These are phyloP conservation scores for Podosphaera leucotricha DNA, from an alignment of 2,329 filamentous ascomycete genomes.

Conservation along the genomic window DNA sequence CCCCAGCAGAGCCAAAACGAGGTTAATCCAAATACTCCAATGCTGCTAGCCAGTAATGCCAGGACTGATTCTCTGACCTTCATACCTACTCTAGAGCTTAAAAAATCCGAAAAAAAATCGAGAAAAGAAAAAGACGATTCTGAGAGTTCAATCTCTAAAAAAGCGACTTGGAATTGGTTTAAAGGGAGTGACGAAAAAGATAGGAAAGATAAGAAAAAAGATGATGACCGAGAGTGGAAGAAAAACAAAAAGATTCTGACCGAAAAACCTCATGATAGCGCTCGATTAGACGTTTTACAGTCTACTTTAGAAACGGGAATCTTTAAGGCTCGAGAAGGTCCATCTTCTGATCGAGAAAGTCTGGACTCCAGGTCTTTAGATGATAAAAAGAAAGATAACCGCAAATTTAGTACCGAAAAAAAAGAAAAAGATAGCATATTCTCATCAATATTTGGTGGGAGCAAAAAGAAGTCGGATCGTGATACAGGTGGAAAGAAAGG, in stretches of 20 bases:
- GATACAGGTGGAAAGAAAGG: constrained; percentile 53
- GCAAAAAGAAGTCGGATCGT: constrained; percentile 66
- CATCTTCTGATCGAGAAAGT: constrained; percentile 59
- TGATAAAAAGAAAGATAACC: constrained; percentile 60
- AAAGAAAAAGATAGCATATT: constrained; percentile 91
- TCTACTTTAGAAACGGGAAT: constrained; percentile 52
- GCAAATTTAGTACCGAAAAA: constrained; percentile 52
- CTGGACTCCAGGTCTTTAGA: constrained; percentile 50
- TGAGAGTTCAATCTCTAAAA: constrained; percentile 36
- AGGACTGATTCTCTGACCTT: constrained; percentile 60
- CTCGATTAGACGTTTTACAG: constrained; percentile 66
- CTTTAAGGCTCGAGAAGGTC: constrained; percentile 50
- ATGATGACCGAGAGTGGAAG: constrained; percentile 29
- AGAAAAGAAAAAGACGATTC: constrained; percentile 47
- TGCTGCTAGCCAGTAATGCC: constrained; percentile 42
- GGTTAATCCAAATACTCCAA: constrained; percentile 39
- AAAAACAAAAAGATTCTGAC: constrained; percentile 39
- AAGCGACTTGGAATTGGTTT: constrained; percentile 73
- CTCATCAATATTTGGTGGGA: constrained; percentile 73
- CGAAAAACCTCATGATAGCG: constrained; percentile 48
- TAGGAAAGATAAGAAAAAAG: constrained; percentile 41
- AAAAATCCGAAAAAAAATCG: constrained; percentile 47
- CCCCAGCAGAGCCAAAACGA: constrained; percentile 24
- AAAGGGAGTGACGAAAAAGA: constrained; percentile 53
- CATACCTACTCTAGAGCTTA: constrained; percentile 60